Percentiles rank a stretch among this genome's conserved stretches.
Conservation (phyloP, 2,329 filamentous ascomycete species). For the Cercospora brassicicola region DNA sequence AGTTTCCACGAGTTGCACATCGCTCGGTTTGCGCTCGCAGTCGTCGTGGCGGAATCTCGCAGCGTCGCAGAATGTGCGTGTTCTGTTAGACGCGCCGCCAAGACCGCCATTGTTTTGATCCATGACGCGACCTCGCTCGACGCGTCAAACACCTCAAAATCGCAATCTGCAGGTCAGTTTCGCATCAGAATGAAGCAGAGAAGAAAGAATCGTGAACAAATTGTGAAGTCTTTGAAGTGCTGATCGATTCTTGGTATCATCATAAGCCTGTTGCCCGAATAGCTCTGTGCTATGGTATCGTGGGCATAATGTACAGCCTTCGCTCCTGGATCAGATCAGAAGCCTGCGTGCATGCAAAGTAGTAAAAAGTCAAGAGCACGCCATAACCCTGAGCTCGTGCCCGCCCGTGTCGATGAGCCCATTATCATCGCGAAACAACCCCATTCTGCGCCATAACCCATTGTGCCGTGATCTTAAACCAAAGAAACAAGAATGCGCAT, state of each 20-base stretch:
- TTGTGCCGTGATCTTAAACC: slow-evolving; percentile 31
- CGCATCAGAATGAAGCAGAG: not conserved
- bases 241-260: slow-evolving; percentile 34
- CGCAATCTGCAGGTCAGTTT: slow-evolving; percentile 5
- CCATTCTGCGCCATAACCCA: slow-evolving; percentile 37
- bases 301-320: slow-evolving; percentile 33
- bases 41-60: not conserved
- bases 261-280: slow-evolving; percentile 30
- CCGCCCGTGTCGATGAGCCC: slow-evolving; percentile 37
- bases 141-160: slow-evolving; percentile 1
- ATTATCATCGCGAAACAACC: slow-evolving; percentile 39
- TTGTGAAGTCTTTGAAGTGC: slow-evolving; percentile 20
- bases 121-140: slow-evolving; percentile 8
- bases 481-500: slow-evolving; percentile 37
- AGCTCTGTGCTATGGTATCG: slow-evolving; percentile 24
- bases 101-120: slow-evolving; percentile 10
- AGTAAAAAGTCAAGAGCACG: slow-evolving; percentile 27
- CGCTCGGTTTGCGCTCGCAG: not conserved
- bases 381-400: slow-evolving; percentile 35
- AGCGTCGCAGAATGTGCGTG: not conserved
- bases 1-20: not conserved
- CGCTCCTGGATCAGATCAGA: slow-evolving; percentile 31
- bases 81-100: not conserved
- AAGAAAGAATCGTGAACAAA: not conserved
- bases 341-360: slow-evolving; percentile 26